Evolutionary conservation across 352 stramenopile species (phyloP).

Genomic region (Globisporangium solare): DNA sequence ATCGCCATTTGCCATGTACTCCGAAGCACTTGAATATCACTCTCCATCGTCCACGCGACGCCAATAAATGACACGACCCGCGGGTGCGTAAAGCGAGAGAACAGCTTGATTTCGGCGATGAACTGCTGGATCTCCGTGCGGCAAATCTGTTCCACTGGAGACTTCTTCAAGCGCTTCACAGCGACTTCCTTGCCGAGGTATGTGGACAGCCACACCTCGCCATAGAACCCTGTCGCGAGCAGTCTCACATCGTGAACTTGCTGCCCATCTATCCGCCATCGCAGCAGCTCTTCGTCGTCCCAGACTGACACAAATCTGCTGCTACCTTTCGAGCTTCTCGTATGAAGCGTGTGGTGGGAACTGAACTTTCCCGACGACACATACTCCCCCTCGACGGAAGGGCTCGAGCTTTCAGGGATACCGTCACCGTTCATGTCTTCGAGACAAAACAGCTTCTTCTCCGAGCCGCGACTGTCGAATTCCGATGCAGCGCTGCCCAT

Average conservation of each 20-base stretch:
- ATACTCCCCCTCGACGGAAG: slow-evolving; percentile 1
- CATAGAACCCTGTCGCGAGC: slow-evolving; percentile 33
- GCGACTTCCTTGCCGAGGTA: slow-evolving; percentile 41
- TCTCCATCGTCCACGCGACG: slow-evolving; percentile 36
- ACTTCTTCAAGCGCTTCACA: slow-evolving; percentile 42
- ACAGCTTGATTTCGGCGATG: slow-evolving; percentile 42
- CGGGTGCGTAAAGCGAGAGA: slow-evolving; percentile 39
- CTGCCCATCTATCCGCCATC: slow-evolving; percentile 42
- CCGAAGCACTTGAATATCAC: slow-evolving; percentile 37
- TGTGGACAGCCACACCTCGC: slow-evolving; percentile 47
- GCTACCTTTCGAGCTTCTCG: slow-evolving; percentile 5
- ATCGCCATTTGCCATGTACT: slow-evolving; percentile 56
- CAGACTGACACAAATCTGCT: slow-evolving; percentile 29
- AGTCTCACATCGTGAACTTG: slow-evolving; percentile 28
- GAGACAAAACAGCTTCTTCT: slow-evolving; percentile 16
- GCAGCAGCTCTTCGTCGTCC: slow-evolving; percentile 57
- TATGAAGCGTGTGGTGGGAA: background rate
- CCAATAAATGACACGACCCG: slow-evolving; percentile 49
- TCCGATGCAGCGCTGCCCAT: background rate
- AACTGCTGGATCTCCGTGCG: slow-evolving; percentile 33
- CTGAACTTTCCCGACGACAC: slow-evolving; percentile 7
- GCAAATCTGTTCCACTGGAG: slow-evolving; percentile 8
- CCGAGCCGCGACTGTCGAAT: background rate
- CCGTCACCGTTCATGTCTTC: slow-evolving; percentile 12
- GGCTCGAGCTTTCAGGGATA: slow-evolving; percentile 11